These are phyloP conservation scores for Linum lewisii DNA, from an alignment of 345 rosid genomes.

Conservation along the genomic window DNA sequence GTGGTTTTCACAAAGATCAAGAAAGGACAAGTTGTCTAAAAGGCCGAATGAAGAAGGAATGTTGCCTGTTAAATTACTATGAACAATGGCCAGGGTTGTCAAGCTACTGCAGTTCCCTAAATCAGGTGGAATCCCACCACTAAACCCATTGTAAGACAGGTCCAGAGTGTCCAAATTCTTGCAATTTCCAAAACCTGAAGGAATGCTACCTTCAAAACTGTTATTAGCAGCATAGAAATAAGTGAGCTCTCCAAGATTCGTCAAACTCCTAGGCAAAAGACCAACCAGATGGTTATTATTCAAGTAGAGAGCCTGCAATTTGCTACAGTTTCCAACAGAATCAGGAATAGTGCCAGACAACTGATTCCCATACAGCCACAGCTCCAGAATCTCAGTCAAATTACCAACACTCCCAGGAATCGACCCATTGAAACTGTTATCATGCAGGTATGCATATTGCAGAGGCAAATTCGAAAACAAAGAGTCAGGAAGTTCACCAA, in stretches of 20 bases:
- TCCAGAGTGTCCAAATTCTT: conserved; percentile 38
- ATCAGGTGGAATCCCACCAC: conserved; percentile 48
- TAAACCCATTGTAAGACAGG: conserved; percentile 48
- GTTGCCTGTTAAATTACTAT: conserved; percentile 40
- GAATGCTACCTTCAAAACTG: conserved; percentile 38
- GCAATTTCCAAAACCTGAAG: conserved; percentile 36
- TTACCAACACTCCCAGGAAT: conserved; percentile 50
- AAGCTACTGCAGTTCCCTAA: conserved; percentile 51
- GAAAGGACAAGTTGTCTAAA: conserved; percentile 27
- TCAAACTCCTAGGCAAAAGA: conserved; percentile 45
- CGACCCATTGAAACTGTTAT: conserved; percentile 51
- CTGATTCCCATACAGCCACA: conserved; percentile 34
- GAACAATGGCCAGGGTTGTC: conserved; percentile 27
- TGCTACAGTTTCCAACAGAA: conserved; percentile 50
- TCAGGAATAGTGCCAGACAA: conserved; percentile 60
- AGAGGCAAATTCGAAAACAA: conserved; percentile 36
- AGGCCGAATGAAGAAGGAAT: conserved; percentile 67
- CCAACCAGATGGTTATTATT: conserved; percentile 41
- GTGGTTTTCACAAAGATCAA: conserved; percentile 57
- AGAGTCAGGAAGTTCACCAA: conserved; percentile 47
- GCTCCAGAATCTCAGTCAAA: conserved; percentile 24
- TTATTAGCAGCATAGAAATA: conserved; percentile 32
- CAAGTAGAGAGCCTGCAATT: conserved; percentile 36
- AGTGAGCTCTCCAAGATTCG: conserved; percentile 41
- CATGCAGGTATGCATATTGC: conserved; percentile 25